Base-by-base conservation (phyloP, 1,284 basidiomycete genomes). In the Ceratobasidium sp. region DNA sequence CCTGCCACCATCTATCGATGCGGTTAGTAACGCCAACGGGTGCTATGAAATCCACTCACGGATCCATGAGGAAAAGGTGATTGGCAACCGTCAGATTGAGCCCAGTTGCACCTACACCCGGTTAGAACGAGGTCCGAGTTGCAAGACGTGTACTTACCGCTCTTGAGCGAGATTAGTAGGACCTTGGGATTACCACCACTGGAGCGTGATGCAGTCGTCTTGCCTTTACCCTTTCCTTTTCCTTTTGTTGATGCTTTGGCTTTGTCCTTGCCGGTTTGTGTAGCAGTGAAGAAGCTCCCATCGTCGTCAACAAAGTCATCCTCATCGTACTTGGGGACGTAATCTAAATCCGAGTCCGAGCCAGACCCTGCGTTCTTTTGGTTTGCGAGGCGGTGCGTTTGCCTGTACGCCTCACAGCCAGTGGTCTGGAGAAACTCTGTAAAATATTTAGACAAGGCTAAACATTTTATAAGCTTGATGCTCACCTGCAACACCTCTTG, bases 21-120 rank as follows among this genome's bases (percentile, higher is more conserved):
- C 8, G 17, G 34, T 25, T 49, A 29, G 20, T 47, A 12, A n/a
- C 54, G 1, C 20, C 8, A 52, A 22, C 12, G n/a, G 8, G 22
- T 8, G 20, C 40, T 20, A 69, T 55, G 13, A 67, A 50, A 22
- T 12, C 31, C 15, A 68, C 43, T 52, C 40, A 57, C 43, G 93
- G 93, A 77, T 96, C 93, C 86, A 93, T 93, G 87, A 96, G 78
- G 75, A 91, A 93, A 0, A 96, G 91, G 76, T 94, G 92, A 75
- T 93, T 94, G 0, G 94, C 94, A 15, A 92, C 91, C 0, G 93
- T 96, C 71, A 96, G 79, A 77, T 96, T 96, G 67, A 96, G 80
- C 3, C 93, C 94, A 27, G 95, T 83, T 1, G 94, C 93, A 15
- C 82, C 82, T 2, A 79, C 79, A 42, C 12, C 7, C 10, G 32